Conservation (phyloP, 176 grass and related monocot genomes). For the Hsuehochloa calcarea region DNA sequence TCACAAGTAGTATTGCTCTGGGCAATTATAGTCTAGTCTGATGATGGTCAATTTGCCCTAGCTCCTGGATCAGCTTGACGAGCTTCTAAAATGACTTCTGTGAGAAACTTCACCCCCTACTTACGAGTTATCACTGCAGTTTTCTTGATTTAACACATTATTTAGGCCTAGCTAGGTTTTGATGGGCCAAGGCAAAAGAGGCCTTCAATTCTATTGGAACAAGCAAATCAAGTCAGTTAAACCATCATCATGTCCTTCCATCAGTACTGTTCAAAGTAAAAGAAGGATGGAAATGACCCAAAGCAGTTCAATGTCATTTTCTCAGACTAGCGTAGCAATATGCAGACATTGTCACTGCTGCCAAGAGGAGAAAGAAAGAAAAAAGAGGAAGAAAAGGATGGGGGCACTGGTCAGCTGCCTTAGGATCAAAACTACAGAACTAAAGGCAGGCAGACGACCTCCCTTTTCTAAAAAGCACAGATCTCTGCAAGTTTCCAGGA, state of each 20-base stretch:
- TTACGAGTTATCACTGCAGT: neutral
- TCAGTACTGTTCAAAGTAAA: slow-evolving; percentile 12
- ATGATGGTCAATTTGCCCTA: neutral
- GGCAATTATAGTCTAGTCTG: neutral
- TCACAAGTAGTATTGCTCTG: neutral
- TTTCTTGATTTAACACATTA: neutral
- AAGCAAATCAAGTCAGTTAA: slow-evolving; percentile 32
- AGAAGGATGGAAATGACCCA: slow-evolving; percentile 42
- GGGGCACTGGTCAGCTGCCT: slow-evolving; percentile 46
- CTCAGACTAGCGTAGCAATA: slow-evolving; percentile 31
- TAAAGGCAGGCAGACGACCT: slow-evolving; percentile 36
- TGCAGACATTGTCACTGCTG: slow-evolving; percentile 54
- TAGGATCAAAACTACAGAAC: slow-evolving; percentile 53
- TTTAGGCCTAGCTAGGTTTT: neutral
- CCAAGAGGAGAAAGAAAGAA: neutral
- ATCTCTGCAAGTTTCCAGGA: slow-evolving; percentile 36
- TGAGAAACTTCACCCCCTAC: neutral
- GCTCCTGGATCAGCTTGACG: neutral
- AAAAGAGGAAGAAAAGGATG: slow-evolving; percentile 8
- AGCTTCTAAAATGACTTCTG: neutral
- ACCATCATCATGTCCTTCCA: slow-evolving; percentile 19
- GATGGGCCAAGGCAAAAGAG: slow-evolving; percentile 1
- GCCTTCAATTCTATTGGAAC: slow-evolving; percentile 8
- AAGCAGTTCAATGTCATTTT: slow-evolving; percentile 56
- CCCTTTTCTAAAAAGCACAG: slow-evolving; percentile 28